Conservation (phyloP, 371 early-diverging fungal genomes). For the Actinomortierella ambigua region DNA sequence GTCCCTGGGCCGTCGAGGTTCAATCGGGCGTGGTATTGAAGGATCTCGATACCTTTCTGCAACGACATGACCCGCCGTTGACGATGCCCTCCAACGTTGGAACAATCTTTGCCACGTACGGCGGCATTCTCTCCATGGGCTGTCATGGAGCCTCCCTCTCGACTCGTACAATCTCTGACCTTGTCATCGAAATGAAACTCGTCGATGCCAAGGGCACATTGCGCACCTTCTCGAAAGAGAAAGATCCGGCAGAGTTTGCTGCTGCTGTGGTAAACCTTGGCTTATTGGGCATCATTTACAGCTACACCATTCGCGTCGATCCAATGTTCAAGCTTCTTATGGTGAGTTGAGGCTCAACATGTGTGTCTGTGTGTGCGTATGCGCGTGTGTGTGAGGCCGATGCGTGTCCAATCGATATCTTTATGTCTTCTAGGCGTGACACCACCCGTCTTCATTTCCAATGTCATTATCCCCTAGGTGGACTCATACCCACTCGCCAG, state of each 20-base stretch:
- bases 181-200: constrained; percentile 27
- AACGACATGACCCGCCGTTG: constrained; percentile 34
- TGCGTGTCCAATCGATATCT: no score
- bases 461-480: constrained; percentile 11
- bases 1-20: constrained; percentile 12
- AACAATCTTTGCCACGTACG: constrained; percentile 15
- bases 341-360: constrained; percentile 15
- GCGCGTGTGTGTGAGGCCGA: no score
- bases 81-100: constrained; percentile 28
- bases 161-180: constrained; percentile 27
- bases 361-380: no score
- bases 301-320: constrained; percentile 29
- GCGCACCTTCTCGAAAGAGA: constrained; percentile 16
- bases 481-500: constrained; percentile 27
- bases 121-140: constrained; percentile 20
- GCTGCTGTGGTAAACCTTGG: constrained; percentile 48
- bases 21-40: constrained; percentile 13
- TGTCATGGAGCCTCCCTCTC: constrained; percentile 41
- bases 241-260: constrained; percentile 18
- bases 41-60: constrained; percentile 15
- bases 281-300: constrained; percentile 41
- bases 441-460: no score
- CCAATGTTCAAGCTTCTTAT: constrained; percentile 38
- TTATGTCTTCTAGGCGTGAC: no score
- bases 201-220: constrained; percentile 25